Conservation (phyloP, 2,329 filamentous ascomycete genomes). For the Trichoderma koningii region DNA sequence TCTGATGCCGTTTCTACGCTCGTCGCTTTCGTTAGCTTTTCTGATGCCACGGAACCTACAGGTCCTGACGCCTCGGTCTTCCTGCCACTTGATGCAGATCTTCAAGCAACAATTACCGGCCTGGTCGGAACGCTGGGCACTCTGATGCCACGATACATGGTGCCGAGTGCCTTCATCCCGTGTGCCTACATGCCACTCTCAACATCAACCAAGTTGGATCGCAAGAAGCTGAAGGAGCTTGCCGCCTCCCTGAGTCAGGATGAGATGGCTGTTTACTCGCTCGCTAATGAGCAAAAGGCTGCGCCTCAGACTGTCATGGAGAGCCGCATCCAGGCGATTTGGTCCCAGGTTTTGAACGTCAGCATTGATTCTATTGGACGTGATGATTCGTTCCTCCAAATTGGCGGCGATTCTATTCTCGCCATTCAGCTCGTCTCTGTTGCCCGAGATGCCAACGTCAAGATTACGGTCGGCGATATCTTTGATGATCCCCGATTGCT, state of each 20-base stretch:
- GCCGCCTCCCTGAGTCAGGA: slow-evolving; percentile 2
- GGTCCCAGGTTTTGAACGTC: slow-evolving; percentile 18
- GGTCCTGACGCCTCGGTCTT: neutral
- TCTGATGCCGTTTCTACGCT: neutral
- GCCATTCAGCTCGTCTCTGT: slow-evolving; percentile 30
- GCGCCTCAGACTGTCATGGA: slow-evolving; percentile 31
- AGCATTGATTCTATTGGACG: slow-evolving; percentile 25
- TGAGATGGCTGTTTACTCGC: slow-evolving; percentile 29
- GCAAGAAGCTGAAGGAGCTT: slow-evolving; percentile 20
- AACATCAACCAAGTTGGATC: slow-evolving; percentile 26
- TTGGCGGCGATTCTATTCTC: slow-evolving; percentile 32
- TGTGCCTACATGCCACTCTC: slow-evolving; percentile 20
- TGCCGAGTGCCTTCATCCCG: slow-evolving; percentile 22
- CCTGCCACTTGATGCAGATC: neutral
- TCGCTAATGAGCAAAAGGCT: slow-evolving; percentile 33
- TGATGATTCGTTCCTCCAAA: slow-evolving; percentile 31
- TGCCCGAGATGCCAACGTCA: slow-evolving; percentile 18
- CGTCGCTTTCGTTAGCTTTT: slow-evolving; percentile 18
- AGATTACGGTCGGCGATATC: slow-evolving; percentile 24
- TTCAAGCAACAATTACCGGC: neutral
- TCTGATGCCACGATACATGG: slow-evolving; percentile 21
- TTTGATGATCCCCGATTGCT: slow-evolving; percentile 24
- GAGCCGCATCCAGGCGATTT: slow-evolving; percentile 41
- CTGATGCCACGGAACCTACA: neutral
- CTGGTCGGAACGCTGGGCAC: slow-evolving; percentile 4